phyloP scores from a whole-genome alignment of 2,329 filamentous ascomycete species.

The Dothideomycetes sp. region DNA sequence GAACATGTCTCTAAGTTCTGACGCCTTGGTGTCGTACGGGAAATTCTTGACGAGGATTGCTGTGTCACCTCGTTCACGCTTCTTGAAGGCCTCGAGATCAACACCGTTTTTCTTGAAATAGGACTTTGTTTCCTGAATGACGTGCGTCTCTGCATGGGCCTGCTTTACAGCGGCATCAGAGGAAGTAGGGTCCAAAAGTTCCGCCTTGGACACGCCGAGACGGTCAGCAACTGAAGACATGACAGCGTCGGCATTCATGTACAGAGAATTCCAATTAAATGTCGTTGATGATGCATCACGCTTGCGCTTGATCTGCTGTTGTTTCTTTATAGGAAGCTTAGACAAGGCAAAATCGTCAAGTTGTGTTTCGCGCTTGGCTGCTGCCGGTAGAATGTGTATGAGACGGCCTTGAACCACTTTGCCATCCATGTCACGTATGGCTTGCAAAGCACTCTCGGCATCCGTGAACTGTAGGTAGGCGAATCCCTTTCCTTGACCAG shows the following conservation, averaged over 20 bases:
- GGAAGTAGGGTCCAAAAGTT: constrained; percentile 89
- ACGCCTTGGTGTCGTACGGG: constrained; percentile 67
- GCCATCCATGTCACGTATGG: constrained; percentile 71
- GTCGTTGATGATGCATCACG: constrained; percentile 65
- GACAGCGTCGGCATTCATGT: constrained; percentile 90
- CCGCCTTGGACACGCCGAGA: constrained; percentile 81
- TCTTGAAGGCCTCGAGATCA: constrained; percentile 85
- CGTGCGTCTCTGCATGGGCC: constrained; percentile 88
- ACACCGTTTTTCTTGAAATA: constrained; percentile 85
- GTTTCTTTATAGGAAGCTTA: constrained; percentile 88
- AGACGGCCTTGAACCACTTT: constrained; percentile 87
- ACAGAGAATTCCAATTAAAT: constrained; percentile 99
- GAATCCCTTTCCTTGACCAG: constrained; percentile 76
- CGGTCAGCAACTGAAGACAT: constrained; percentile 81
- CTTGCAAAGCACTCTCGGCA: constrained; percentile 62
- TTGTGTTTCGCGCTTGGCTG: constrained; percentile 69
- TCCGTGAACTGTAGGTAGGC: constrained; percentile 74
- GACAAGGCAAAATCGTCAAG: constrained; percentile 84
- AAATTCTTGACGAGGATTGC: constrained; percentile 94
- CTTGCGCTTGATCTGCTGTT: constrained; percentile 81
- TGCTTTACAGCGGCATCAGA: constrained; percentile 92
- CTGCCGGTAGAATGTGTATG: constrained; percentile 78
- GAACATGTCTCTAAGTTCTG: constrained; percentile 72
- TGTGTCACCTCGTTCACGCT: constrained; percentile 71
- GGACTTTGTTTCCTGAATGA: constrained; percentile 91